Conservation (phyloP, 352 stramenopile genomes). For the Phytopythium helicoides region DNA sequence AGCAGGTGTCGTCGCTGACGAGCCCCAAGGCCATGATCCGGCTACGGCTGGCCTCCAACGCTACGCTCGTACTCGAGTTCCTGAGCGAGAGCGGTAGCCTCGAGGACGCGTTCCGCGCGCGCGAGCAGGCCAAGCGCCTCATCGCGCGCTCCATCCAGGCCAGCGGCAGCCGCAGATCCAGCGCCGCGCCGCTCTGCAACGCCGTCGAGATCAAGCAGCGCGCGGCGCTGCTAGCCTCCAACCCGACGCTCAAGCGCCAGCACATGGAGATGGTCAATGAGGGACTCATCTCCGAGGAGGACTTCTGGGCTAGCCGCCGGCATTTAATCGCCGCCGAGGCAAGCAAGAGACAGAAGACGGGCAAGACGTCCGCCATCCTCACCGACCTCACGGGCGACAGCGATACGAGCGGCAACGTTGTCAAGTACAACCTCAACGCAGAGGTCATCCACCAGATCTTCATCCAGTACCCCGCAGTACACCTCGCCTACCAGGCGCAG, state of each 20-base stretch:
- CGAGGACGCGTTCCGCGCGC: slow-evolving; percentile 63
- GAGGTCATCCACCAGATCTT: slow-evolving; percentile 91
- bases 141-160: slow-evolving; percentile 54
- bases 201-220: slow-evolving; percentile 83
- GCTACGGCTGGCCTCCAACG: slow-evolving; percentile 59
- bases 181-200: slow-evolving; percentile 59
- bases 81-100: slow-evolving; percentile 37
- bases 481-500: slow-evolving; percentile 81
- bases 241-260: slow-evolving; percentile 77
- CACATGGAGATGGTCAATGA: slow-evolving; percentile 89
- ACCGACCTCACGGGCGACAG: slow-evolving; percentile 77
- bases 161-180: slow-evolving; percentile 34
- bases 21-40: slow-evolving; percentile 83
- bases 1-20: slow-evolving; percentile 75
- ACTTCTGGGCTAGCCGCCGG: slow-evolving; percentile 83
- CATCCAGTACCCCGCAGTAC: slow-evolving; percentile 85
- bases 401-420: slow-evolving; percentile 64
- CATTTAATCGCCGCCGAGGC: slow-evolving; percentile 83
- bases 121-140: slow-evolving; percentile 68
- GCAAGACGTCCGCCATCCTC: slow-evolving; percentile 81
- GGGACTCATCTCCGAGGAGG: slow-evolving; percentile 80
- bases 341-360: slow-evolving; percentile 83
- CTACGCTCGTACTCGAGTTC: slow-evolving; percentile 75
- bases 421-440: slow-evolving; percentile 90
- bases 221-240: slow-evolving; percentile 66